Evolutionary conservation across 176 grass and related monocot species (phyloP), one percentile per base, ranked within the genome.

Genomic region (Oryza officinalis): DNA sequence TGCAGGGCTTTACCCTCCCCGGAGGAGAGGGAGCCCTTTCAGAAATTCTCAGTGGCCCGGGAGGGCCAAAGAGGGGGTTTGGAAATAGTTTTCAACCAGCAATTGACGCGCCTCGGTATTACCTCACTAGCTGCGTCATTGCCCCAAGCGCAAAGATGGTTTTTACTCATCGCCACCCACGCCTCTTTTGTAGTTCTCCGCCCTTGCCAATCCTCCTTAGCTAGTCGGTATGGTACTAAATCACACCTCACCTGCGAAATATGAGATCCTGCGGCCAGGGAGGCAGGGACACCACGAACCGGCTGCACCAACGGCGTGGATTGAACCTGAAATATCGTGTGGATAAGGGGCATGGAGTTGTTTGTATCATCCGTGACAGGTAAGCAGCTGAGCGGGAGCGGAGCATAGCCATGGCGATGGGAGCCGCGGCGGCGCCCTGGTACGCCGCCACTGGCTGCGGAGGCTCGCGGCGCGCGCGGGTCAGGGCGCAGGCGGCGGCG

Each of bases 101-200:
- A 94, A 94, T 97, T 97, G 89, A 94, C 89, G 89, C 91, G 91
- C 93, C 86, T 92, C 86, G 90, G 86, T 91, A 88, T 85, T 0
- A 91, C 90, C 41, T 81, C 91, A 97, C 85, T 88, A 97, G 94
- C 91, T 97, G 91, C 89, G 87, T 97, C 89, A 97, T 92, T 94
- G 94, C 94, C 92, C 91, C 91, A 97, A 97, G 94, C 94, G 92
- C 94, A 97, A 94, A 94, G 94, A 97, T 88, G 54, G 22, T 23
- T 97, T 59, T n/a, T 2, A 2, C 20, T 10, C 1, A 6, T 2
- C 0, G 57, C 57, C 22, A 13, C n/a, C 41, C 72, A 8, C 14
- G 27, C 20, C 13, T 1, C 45, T 84, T 85, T 69, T 64, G 15
- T 68, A 57, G 31, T 2, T 4, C 20, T 1, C 38, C 57, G 17